These are phyloP conservation scores for Russula griseocarnosa DNA, from an alignment of 768 basidiomycete genomes.

Conservation along the genomic window DNA sequence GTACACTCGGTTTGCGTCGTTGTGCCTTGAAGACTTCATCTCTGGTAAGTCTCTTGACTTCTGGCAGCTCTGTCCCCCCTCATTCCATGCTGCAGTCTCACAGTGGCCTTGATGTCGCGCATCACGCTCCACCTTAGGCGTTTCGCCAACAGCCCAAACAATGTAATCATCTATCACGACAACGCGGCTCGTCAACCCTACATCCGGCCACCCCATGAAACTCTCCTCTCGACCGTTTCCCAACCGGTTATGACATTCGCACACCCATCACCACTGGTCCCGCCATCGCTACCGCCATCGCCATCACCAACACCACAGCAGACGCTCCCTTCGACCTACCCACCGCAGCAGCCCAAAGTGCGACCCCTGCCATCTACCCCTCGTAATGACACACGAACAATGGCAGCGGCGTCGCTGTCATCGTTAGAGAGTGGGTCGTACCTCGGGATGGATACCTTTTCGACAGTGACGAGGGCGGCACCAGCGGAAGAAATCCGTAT, in stretches of 20 bases:
- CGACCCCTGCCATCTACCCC: not conserved
- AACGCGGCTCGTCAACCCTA: not conserved
- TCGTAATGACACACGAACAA: not conserved
- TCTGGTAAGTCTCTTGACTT: too few relatives aligned
- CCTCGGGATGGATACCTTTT: constrained; percentile 5
- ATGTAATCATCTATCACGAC: not conserved
- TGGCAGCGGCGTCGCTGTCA: not conserved
- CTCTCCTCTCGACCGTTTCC: not conserved
- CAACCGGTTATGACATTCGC: not conserved
- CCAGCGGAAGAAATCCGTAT: not conserved
- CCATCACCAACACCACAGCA: too few relatives aligned
- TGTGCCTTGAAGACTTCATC: constrained; percentile 12
- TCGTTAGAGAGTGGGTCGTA: not conserved
- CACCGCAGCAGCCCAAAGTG: not conserved
- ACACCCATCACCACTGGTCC: not conserved
- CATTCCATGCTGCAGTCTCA: constrained; percentile 6
- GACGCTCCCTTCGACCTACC: not conserved
- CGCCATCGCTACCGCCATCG: not conserved
- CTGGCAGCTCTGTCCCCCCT: not conserved
- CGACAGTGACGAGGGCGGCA: not conserved
- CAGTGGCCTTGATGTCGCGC: constrained; percentile 65
- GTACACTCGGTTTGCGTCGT: too few relatives aligned
- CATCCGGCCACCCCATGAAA: not conserved
- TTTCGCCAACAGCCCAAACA: constrained; percentile 31
- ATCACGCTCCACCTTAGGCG: constrained; percentile 53